phyloP scores from a whole-genome alignment of 495 filamentous ascomycete genomes.

The Penicillium manginii region DNA sequence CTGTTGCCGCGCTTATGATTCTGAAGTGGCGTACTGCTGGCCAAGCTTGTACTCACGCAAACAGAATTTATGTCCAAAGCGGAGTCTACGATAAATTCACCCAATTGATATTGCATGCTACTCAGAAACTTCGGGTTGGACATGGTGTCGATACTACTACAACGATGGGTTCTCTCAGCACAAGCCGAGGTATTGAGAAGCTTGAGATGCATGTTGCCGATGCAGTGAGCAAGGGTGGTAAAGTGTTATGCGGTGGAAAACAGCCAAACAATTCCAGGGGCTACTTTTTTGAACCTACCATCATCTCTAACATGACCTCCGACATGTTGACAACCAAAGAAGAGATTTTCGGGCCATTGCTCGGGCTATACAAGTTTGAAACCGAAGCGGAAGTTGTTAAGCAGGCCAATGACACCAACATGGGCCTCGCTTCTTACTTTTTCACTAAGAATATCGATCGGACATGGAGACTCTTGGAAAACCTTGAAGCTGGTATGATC shows the following conservation, averaged over 20 bases:
- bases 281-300: slow-evolving; percentile 68
- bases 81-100: slow-evolving; percentile 7
- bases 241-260: slow-evolving; percentile 16
- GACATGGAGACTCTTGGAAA: slow-evolving; percentile 28
- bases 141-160: not conserved
- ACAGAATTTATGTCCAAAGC: slow-evolving; percentile 63
- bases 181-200: slow-evolving; percentile 24
- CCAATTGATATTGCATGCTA: not conserved
- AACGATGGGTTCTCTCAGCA: slow-evolving; percentile 4
- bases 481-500: slow-evolving; percentile 37
- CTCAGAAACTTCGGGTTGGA: slow-evolving; percentile 8
- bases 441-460: slow-evolving; percentile 31
- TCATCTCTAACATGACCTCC: slow-evolving; percentile 66
- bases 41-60: slow-evolving; percentile 65
- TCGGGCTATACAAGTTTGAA: slow-evolving; percentile 29
- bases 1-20: slow-evolving; percentile 50
- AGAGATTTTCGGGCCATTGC: slow-evolving; percentile 37
- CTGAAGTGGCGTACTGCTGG: slow-evolving; percentile 59
- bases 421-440: slow-evolving; percentile 36
- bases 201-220: slow-evolving; percentile 19
- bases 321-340: slow-evolving; percentile 35
- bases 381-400: slow-evolving; percentile 32
- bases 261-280: not conserved
- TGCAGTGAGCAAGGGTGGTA: slow-evolving; percentile 17
- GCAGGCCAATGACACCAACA: slow-evolving; percentile 28